Base-by-base conservation (phyloP, 2,329 filamentous ascomycete genomes). In the Trichophyton rubrum region DNA sequence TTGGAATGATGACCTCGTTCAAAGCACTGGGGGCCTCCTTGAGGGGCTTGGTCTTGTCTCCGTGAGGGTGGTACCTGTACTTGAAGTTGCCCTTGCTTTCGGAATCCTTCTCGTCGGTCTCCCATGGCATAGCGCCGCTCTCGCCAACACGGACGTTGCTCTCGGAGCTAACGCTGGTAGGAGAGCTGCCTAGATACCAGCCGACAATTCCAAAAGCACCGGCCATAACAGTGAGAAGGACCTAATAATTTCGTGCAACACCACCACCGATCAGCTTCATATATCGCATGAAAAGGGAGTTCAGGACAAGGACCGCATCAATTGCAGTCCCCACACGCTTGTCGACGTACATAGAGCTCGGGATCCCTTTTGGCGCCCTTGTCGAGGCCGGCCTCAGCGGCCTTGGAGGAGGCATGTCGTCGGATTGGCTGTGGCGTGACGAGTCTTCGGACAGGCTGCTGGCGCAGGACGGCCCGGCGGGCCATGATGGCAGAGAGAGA, bases 1-100 rank as follows among this genome's bases (percentile, higher is more conserved):
- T 87, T 70, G 93, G 93, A 60, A 99, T 82, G 73, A 99, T 86
- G 68, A 96, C 91, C 66, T 88, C 88, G 82, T 99, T 96, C 77
- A 99, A 79, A 65, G 93, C 93, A 75, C 89, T 95, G 67, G 93
- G 93, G 64, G 93, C 93, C 71, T 96, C 89, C 80, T 87, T 90
- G 74, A 88, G 87, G 64, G 83, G 78, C 71, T 85, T 80, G 76
- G 72, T 85, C 71, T 81, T 77, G 78, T 97, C 89, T 69, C 91
- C 93, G 69, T 89, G 88, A 62, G 91, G 91, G 80, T 89, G 84
- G 78, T 90, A 90, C 75, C 85, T 81, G 82, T 88, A 88, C 72
- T 85, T 85, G 74, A 80, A 86, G 62, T 78, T 67, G 49, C 75
- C 71, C 63, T 78, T 67, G 53, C 61, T 67, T 76, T 89, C 88